A percentile compares a stretch with the other conserved stretches of the same genome.
phyloP scores from a whole-genome alignment of 768 basidiomycete genomes.

The Hypholoma fasciculare region DNA sequence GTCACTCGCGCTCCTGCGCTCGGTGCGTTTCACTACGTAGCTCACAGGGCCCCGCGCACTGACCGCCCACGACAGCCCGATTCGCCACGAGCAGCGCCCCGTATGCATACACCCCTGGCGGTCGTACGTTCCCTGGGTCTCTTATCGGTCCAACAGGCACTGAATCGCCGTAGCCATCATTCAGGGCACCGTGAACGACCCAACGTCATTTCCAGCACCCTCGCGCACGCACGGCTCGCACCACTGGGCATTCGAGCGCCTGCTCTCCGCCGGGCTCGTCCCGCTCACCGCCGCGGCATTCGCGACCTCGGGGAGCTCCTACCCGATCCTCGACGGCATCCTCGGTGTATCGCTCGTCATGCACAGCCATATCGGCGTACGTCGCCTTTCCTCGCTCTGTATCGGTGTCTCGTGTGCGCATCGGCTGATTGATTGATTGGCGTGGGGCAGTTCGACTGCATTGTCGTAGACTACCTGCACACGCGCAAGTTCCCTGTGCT shows the following conservation, averaged over 20 bases:
- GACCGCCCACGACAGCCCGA: too few species aligned
- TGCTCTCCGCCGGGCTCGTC: constrained; percentile 84
- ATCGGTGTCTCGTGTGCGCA: not conserved
- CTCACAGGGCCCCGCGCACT: too few species aligned
- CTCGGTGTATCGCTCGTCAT: constrained; percentile 86
- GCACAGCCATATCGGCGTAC: constrained; percentile 94
- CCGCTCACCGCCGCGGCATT: constrained; percentile 89
- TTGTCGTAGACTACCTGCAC: constrained; percentile 89
- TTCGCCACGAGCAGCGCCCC: too few species aligned
- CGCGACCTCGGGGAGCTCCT: constrained; percentile 68
- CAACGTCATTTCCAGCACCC: constrained; percentile 84
- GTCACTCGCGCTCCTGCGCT: too few species aligned
- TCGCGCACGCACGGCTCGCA: constrained; percentile 86
- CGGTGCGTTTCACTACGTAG: too few species aligned
- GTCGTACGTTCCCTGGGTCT: constrained; percentile 49
- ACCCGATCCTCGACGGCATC: constrained; percentile 89
- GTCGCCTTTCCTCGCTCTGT: not conserved
- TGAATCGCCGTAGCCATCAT: constrained; percentile 59
- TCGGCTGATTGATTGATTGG: not conserved
- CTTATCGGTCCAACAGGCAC: not conserved
- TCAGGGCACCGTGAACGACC: constrained; percentile 94
- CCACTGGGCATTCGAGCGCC: constrained; percentile 92
- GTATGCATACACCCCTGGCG: constrained; percentile 59
- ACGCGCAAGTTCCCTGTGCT: constrained; percentile 89
- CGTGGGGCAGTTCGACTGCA: constrained; percentile 61